These are phyloP conservation scores for Populus hybrid DNA, from an alignment of 441 rosid genomes.

Conservation along the genomic window DNA sequence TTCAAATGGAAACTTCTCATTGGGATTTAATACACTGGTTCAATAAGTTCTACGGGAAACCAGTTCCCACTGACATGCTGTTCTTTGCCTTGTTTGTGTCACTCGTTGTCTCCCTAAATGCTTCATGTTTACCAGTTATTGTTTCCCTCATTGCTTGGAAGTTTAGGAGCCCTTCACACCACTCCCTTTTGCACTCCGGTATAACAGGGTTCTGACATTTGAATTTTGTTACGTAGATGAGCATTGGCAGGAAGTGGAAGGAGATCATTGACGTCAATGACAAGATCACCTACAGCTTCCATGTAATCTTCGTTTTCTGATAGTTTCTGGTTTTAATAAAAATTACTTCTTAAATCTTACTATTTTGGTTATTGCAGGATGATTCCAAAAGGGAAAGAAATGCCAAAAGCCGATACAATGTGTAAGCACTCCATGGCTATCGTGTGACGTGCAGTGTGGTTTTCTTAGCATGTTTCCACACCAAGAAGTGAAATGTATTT, in stretches of 20 bases:
- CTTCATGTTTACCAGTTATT: not conserved
- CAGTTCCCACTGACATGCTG: no score
- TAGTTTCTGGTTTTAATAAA: constrained; percentile 4
- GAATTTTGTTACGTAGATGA: constrained; percentile 41
- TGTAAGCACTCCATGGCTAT: constrained; percentile 35
- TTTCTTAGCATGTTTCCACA: constrained; percentile 1
- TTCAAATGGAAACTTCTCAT: no score
- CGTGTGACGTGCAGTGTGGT: constrained; percentile 28
- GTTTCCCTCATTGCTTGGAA: not conserved
- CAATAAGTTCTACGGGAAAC: no score
- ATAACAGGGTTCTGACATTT: constrained; percentile 41
- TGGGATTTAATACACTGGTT: no score
- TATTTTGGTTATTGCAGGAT: constrained; percentile 48
- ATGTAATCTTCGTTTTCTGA: constrained; percentile 36
- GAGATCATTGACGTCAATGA: constrained; percentile 70
- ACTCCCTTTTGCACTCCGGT: not conserved
- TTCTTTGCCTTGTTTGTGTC: no score
- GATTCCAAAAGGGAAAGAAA: constrained; percentile 61
- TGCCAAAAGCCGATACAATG: constrained; percentile 53
- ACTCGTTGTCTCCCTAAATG: not conserved
- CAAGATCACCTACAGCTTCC: constrained; percentile 74
- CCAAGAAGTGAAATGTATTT: not conserved
- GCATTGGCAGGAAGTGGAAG: constrained; percentile 96
- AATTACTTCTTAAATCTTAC: constrained; percentile 9
- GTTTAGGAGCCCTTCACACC: not conserved